Evolutionary conservation across 2,329 filamentous ascomycete genomes (phyloP).

Genomic region (Colletotrichum acutatum): DNA sequence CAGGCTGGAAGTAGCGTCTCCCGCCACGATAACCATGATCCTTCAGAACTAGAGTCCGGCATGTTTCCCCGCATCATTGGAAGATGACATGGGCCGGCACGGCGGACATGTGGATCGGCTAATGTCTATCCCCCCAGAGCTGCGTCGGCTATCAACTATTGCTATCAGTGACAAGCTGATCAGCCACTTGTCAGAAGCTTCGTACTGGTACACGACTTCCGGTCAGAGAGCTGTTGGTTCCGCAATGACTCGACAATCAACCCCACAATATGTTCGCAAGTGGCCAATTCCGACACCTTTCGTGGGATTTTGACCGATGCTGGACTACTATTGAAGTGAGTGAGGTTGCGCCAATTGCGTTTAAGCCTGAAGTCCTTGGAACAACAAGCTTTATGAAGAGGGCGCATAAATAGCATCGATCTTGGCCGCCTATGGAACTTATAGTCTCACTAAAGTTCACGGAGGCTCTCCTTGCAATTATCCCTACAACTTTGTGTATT

Average conservation of each 20-base stretch:
- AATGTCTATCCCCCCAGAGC: not conserved
- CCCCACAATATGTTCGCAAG: not conserved
- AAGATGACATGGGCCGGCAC: not conserved
- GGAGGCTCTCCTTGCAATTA: not conserved
- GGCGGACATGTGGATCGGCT: not conserved
- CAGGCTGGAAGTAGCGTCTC: not conserved
- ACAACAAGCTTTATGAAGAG: not conserved
- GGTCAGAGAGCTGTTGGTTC: not conserved
- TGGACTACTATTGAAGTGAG: not conserved
- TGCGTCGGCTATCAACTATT: slow-evolving; percentile 5
- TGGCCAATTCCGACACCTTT: not conserved
- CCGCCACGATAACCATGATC: not conserved
- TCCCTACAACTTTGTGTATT: not conserved
- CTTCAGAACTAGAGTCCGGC: not conserved
- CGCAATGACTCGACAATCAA: not conserved
- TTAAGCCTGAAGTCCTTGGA: not conserved
- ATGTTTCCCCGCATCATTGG: slow-evolving; percentile 5
- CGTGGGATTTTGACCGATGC: not conserved
- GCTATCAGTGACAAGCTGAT: not conserved
- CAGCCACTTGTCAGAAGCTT: not conserved
- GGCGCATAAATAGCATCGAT: not conserved
- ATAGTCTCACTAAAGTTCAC: not conserved
- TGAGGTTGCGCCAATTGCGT: not conserved
- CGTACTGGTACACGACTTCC: not conserved
- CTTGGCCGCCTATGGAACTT: not conserved